Evolutionary conservation across 352 stramenopile species (phyloP).

Genomic region (Aphanomyces invadans): DNA sequence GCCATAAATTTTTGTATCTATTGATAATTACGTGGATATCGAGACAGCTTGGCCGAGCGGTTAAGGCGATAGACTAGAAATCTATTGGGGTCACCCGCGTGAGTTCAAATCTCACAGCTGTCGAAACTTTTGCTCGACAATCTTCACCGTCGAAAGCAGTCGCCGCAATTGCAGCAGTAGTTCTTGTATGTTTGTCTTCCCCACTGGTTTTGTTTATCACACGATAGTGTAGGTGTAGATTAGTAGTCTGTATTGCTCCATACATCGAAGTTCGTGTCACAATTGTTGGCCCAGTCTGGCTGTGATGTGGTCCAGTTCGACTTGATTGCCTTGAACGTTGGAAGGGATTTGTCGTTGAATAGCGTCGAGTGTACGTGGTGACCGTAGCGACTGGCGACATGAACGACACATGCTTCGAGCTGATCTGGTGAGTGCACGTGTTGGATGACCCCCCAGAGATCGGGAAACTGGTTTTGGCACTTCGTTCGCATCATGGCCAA

Average conservation of each 20-base stretch:
- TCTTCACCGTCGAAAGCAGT: slow-evolving; percentile 14
- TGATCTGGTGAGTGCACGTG: slow-evolving; percentile 17
- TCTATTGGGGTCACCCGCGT: slow-evolving; percentile 23
- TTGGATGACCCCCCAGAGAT: slow-evolving; percentile 1
- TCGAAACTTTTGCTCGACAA: too few species aligned
- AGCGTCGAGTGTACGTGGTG: neutral
- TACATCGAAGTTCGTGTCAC: neutral
- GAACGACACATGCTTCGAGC: slow-evolving; percentile 15
- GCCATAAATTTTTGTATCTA: neutral
- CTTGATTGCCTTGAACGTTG: slow-evolving; percentile 18
- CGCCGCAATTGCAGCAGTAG: too few species aligned
- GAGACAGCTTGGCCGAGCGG: slow-evolving; percentile 22
- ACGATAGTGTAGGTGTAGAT: too few species aligned
- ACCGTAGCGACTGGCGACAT: neutral
- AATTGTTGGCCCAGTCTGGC: neutral
- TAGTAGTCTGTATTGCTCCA: too few species aligned
- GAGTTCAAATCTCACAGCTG: slow-evolving; percentile 25
- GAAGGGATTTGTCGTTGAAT: neutral
- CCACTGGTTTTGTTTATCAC: too few species aligned
- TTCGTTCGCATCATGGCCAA: slow-evolving; percentile 19
- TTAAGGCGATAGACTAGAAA: slow-evolving; percentile 25
- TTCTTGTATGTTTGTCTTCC: too few species aligned
- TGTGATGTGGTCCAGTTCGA: slow-evolving; percentile 1
- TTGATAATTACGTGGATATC: neutral
- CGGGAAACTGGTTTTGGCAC: neutral